Evolutionary conservation across 2,329 filamentous ascomycete species (phyloP).

Genomic region (Colletotrichum sidae): DNA sequence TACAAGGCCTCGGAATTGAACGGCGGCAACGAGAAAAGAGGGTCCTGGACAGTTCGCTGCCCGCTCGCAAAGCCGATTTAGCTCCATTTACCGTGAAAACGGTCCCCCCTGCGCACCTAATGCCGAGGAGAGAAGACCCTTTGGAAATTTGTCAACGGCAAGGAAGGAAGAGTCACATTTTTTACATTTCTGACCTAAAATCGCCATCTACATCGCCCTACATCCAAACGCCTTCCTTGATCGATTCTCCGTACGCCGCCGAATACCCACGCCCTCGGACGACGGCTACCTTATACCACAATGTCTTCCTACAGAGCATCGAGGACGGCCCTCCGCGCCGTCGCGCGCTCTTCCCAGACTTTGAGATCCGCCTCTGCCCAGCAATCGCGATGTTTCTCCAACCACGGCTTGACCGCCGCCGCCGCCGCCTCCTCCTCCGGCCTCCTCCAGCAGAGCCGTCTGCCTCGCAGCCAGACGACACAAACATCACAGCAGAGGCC

Average conservation of each 20-base stretch:
- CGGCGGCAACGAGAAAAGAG: conserved; percentile 22
- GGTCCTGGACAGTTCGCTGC: conserved; percentile 7
- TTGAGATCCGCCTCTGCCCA: conserved; percentile 17
- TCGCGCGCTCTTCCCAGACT: conserved; percentile 29
- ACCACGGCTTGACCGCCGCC: conserved; percentile 33
- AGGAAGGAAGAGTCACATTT: conserved; percentile 9
- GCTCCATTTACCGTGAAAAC: neutral
- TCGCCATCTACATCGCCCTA: too few species aligned
- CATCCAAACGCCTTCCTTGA: too few species aligned
- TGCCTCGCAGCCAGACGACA: conserved; percentile 16
- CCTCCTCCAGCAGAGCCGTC: conserved; percentile 26
- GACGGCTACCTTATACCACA: neutral
- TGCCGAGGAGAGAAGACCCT: conserved; percentile 21
- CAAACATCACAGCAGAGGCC: conserved; percentile 21
- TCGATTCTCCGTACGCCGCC: neutral
- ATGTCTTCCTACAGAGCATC: conserved; percentile 37
- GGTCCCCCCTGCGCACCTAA: conserved; percentile 15
- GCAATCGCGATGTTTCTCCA: conserved; percentile 31
- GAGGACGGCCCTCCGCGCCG: conserved; percentile 31
- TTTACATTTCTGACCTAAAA: neutral
- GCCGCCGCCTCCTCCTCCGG: conserved; percentile 31
- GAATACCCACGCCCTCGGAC: neutral
- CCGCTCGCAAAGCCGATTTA: conserved; percentile 22
- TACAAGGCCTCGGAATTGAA: conserved; percentile 33
- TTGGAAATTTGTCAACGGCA: conserved; percentile 17